These are phyloP conservation scores for Pichia gijzeniarum DNA, from an alignment of 805 yeast genomes.

Conservation along the genomic window DNA sequence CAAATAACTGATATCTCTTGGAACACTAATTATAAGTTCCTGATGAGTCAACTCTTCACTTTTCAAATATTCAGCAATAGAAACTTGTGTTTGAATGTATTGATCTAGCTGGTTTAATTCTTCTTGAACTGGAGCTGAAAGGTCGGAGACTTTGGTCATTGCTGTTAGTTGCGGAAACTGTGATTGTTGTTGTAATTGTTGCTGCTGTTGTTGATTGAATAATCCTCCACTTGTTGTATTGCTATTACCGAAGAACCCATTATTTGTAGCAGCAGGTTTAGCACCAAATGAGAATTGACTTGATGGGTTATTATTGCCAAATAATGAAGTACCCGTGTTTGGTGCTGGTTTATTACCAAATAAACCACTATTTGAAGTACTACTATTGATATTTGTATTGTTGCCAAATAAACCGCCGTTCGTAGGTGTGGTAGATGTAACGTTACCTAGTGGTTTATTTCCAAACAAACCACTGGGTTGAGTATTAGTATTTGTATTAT, in stretches of 20 bases:
- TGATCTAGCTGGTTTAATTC: constrained; percentile 67
- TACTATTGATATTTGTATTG: constrained; percentile 9
- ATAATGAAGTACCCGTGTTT: constrained; percentile 9
- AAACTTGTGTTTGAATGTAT: constrained; percentile 67
- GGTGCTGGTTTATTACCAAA: constrained; percentile 17
- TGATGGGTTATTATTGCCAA: constrained; percentile 14
- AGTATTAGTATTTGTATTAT: constrained; percentile 17
- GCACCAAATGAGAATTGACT: constrained; percentile 23
- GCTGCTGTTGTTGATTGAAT: constrained; percentile 8
- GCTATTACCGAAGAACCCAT: constrained; percentile 12
- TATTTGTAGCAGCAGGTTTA: constrained; percentile 17
- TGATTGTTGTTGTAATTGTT: constrained; percentile 30
- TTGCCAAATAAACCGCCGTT: constrained; percentile 20
- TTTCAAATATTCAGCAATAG: constrained; percentile 61
- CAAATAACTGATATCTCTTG: constrained; percentile 62
- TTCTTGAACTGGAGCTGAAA: constrained; percentile 63
- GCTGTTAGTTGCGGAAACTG: constrained; percentile 53
- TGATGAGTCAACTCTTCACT: constrained; percentile 57
- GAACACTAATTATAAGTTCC: constrained; percentile 60
- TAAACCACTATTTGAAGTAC: constrained; percentile 15
- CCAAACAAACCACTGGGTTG: constrained; percentile 34
- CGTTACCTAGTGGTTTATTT: constrained; percentile 1
- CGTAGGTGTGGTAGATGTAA: background rate
- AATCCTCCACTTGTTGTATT: constrained; percentile 7
- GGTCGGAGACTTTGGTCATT: constrained; percentile 67